Evolutionary conservation across 2,329 filamentous ascomycete species (phyloP).

Genomic region (Lachnellula subtilissima): DNA sequence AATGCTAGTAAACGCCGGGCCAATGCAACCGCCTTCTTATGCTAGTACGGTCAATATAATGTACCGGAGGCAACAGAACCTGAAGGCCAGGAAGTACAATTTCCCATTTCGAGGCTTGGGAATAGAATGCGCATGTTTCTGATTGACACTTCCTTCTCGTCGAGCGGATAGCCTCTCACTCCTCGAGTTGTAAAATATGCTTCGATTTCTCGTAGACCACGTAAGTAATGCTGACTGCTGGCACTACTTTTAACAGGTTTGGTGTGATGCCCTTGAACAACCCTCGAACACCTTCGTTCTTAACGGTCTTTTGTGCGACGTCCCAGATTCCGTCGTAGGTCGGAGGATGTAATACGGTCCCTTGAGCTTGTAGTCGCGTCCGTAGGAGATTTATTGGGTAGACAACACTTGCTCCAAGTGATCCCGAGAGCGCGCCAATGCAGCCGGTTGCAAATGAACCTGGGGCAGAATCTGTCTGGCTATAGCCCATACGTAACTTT

Average conservation of each 20-base stretch:
- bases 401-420: slow-evolving; percentile 86
- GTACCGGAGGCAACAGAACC: not conserved
- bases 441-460: slow-evolving; percentile 80
- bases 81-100: not conserved
- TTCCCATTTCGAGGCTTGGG: not conserved
- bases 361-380: slow-evolving; percentile 88
- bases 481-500: slow-evolving; percentile 66
- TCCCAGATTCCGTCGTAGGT: slow-evolving; percentile 91
- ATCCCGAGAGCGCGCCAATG: slow-evolving; percentile 87
- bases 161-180: slow-evolving; percentile 4
- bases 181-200: slow-evolving; percentile 48
- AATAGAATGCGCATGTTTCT: not conserved
- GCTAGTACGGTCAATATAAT: not conserved
- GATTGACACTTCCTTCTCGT: not conserved
- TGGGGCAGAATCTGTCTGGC: slow-evolving; percentile 77
- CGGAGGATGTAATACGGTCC: slow-evolving; percentile 82
- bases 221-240: slow-evolving; percentile 92
- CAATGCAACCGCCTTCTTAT: slow-evolving; percentile 9
- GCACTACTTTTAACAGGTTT: slow-evolving; percentile 92
- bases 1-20: slow-evolving; percentile 7
- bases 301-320: slow-evolving; percentile 76
- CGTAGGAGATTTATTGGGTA: slow-evolving; percentile 93
- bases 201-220: slow-evolving; percentile 91
- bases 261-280: slow-evolving; percentile 94
- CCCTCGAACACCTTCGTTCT: slow-evolving; percentile 76